Base-by-base conservation (phyloP, 768 basidiomycete genomes). In the Boletus vermiculosoides region DNA sequence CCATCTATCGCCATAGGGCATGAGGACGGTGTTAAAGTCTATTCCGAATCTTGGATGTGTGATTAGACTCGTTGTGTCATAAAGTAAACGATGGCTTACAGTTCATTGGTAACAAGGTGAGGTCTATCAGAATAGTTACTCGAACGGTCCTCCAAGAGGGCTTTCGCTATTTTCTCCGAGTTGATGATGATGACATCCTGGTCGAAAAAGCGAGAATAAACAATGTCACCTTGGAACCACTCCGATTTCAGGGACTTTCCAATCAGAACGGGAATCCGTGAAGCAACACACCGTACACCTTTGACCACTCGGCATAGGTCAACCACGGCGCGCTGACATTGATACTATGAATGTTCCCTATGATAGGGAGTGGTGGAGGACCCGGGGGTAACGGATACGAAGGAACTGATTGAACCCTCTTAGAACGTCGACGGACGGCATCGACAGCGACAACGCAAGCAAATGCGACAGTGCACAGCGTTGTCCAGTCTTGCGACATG, bases 1-100 rank as follows among this genome's bases (percentile, higher is more conserved):
- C 66, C 66, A 67, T 47, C 55, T 53, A 4, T 53, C 48, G 2
- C 66, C 61, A 39, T 67, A 65, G 3, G 54, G 54, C 61, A 63
- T 45, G 12, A 65, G 18, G 9, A 37, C 30, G 3, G 61, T 56
- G 39, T 60, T 60, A 28, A 65, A 65, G 2, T 31, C 63, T n/a
- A 57, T 16, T 18, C 63, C 63, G 22, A 62, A 66, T 20, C 63
- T 65, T 41, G 31, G 0, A 47, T 1, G 37, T 3, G 18, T 22
- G 6, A 23, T 48, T 1, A 22, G 40, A 44, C n/a, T 6, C 13
- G 20, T 25, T 1, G 50, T 18, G 6, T 5, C 30, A 34, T 5
- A 5, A 2, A 28, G 18, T 0, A 36, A 44, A 45, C n/a, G 33
- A 36, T 9, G 2, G 2, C 58, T 23, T 44, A 65, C 63, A 67